These are phyloP conservation scores for Amphibolis antarctica DNA, from an alignment of 106 monocot species.

Conservation along the genomic window DNA sequence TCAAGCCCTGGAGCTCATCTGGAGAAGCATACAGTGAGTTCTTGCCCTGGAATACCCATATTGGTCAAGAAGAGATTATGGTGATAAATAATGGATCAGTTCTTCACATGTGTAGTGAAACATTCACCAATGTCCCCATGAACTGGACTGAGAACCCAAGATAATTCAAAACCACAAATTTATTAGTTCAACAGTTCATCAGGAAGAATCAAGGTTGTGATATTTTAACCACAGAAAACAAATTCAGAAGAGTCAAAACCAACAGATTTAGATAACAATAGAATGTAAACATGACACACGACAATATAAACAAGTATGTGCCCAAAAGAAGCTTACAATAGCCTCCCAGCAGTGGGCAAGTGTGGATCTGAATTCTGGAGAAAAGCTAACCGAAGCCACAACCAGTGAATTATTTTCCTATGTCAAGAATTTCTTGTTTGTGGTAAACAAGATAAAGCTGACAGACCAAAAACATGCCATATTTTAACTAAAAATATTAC, in stretches of 20 bases:
- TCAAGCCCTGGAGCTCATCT: slow-evolving; percentile 49
- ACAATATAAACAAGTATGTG: not conserved
- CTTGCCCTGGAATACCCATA: slow-evolving; percentile 34
- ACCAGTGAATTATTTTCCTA: slow-evolving; percentile 47
- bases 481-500: slow-evolving; percentile 25
- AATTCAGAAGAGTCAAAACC: too few species aligned
- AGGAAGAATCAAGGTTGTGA: too few species aligned
- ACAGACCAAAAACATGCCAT: not conserved
- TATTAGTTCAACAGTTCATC: too few species aligned
- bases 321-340: slow-evolving; percentile 29
- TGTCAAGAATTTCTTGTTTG: not conserved
- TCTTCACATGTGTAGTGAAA: too few species aligned
- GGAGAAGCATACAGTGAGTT: slow-evolving; percentile 61
- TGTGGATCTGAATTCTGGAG: slow-evolving; percentile 45
- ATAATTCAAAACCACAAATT: too few species aligned
- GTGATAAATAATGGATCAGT: too few species aligned
- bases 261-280: not conserved
- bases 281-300: not conserved
- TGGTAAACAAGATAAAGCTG: not conserved
- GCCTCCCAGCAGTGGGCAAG: slow-evolving; percentile 58
- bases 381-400: slow-evolving; percentile 52
- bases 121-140: too few species aligned
- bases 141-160: too few species aligned
- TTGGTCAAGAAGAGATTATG: too few species aligned
- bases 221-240: too few species aligned